These are phyloP conservation scores for Pilatotrama ljubarskyi DNA, from an alignment of 768 basidiomycete genomes.

Conservation along the genomic window DNA sequence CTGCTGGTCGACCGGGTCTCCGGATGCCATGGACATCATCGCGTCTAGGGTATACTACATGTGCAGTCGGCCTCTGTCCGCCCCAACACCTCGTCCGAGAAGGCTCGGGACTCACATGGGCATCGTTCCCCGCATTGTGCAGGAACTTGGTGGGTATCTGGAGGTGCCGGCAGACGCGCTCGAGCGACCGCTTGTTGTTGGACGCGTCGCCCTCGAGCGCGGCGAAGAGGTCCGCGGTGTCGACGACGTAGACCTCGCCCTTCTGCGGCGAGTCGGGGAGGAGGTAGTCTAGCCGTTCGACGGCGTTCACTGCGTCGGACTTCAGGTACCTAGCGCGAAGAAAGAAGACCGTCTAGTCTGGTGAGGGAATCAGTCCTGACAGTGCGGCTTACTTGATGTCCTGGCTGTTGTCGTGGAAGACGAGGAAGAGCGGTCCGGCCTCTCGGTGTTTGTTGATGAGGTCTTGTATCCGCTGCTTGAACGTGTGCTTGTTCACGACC, in stretches of 20 bases:
- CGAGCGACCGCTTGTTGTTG: constrained; percentile 54
- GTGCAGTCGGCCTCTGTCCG: background rate
- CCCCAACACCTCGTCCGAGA: no score
- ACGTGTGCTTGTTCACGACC: constrained; percentile 46
- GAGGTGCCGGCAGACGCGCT: constrained; percentile 62
- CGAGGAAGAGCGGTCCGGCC: constrained; percentile 67
- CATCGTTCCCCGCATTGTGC: constrained; percentile 90
- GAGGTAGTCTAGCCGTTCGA: constrained; percentile 51
- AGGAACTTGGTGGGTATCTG: constrained; percentile 54
- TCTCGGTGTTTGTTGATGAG: constrained; percentile 42
- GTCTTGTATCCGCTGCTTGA: constrained; percentile 52
- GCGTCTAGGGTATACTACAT: constrained; percentile 70
- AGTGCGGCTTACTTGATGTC: constrained; percentile 65
- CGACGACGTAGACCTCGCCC: constrained; percentile 62
- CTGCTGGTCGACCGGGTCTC: constrained; percentile 72
- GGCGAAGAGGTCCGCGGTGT: constrained; percentile 73
- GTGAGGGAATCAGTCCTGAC: background rate
- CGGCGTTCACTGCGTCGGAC: constrained; percentile 48
- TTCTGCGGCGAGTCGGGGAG: constrained; percentile 58
- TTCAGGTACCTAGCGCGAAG: constrained; percentile 49
- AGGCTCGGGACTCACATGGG: constrained; percentile 58
- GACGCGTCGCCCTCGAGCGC: constrained; percentile 66
- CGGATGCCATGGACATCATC: constrained; percentile 70
- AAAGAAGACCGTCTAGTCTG: background rate
- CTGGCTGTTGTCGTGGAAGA: constrained; percentile 78